Evolutionary conservation across 1,284 basidiomycete genomes (phyloP), one percentile per base, ranked within the genome.

Genomic region (Pterulicium gracile): DNA sequence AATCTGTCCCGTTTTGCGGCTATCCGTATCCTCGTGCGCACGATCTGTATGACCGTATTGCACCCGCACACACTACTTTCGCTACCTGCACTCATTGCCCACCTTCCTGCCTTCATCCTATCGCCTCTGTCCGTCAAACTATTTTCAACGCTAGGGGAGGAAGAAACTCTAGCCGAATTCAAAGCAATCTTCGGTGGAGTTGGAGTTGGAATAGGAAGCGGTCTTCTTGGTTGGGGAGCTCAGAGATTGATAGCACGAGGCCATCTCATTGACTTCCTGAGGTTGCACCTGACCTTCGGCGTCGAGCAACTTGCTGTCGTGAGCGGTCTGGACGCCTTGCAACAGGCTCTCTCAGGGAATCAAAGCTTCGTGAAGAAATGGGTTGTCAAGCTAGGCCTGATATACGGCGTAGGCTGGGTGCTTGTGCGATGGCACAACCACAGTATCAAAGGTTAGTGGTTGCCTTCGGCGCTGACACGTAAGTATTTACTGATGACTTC

Each of bases 341-440:
- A n/a, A n/a, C 7, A 10, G 10, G 27, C 27, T n/a, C 27, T 32
- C 10, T 32, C n/a, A n/a, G 27, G 27, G 10, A n/a, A n/a, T 32
- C 10, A 32, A n/a, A n/a, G 27, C 27, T 32, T 7, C 10, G 10
- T 32, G 7, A 32, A 32, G 27, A 32, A 32, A 32, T 32, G 27
- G 24, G 24, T 60, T 13, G 56, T 53, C 0, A 49, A 55, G 10
- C 40, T 58, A 18, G 54, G 51, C 10, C 48, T 61, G 14, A 54
- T 59, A n/a, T 66, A 64, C 51, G 50, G 57, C 12, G 56, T 59
- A 14, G 57, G 62, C 2, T 60, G 62, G 54, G 45, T 66, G 17
- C 51, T 76, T 18, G 60, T 68, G 7, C 64, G 61, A 44, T 75
- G 72, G 72, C 73, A 77, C 53, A 64, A 63, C 36, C 47, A 60